Conservation (phyloP, 768 basidiomycete genomes). For the Tephrocybe sp. region DNA sequence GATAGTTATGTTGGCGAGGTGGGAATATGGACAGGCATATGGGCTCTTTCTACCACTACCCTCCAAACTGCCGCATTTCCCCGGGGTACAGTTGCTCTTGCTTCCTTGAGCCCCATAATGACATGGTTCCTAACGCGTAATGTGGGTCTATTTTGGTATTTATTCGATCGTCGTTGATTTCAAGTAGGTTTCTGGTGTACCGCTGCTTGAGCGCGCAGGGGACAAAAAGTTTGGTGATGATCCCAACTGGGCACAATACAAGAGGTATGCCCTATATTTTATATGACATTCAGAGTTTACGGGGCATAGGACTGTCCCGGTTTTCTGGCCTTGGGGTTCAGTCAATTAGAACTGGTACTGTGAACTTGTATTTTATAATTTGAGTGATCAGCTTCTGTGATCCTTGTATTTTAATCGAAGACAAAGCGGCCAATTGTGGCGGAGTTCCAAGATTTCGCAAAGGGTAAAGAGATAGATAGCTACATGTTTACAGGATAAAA, state of each 20-base stretch:
- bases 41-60: conserved; percentile 51
- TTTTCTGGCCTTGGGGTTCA: conserved; percentile 49
- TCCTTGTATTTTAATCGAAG: too few relatives aligned
- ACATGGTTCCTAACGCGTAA: conserved; percentile 61
- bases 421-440: too few relatives aligned
- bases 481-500: too few relatives aligned
- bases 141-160: conserved; percentile 31
- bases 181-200: conserved; percentile 63
- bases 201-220: conserved; percentile 59
- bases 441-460: too few relatives aligned
- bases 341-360: too few relatives aligned
- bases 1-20: conserved; percentile 72
- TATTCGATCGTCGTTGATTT: background rate
- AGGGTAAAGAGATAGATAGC: too few relatives aligned
- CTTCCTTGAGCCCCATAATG: conserved; percentile 59
- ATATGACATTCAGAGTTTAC: background rate
- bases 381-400: too few relatives aligned
- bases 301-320: conserved; percentile 36
- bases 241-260: conserved; percentile 58
- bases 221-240: conserved; percentile 58
- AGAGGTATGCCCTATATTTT: conserved; percentile 37
- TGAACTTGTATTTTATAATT: too few relatives aligned
- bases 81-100: conserved; percentile 39
- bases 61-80: conserved; percentile 49
- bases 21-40: conserved; percentile 69